Percentiles rank a stretch among this genome's conserved stretches.
These are phyloP conservation scores for Ophiocytium majus DNA, from an alignment of 352 stramenopile genomes.

Conservation along the genomic window DNA sequence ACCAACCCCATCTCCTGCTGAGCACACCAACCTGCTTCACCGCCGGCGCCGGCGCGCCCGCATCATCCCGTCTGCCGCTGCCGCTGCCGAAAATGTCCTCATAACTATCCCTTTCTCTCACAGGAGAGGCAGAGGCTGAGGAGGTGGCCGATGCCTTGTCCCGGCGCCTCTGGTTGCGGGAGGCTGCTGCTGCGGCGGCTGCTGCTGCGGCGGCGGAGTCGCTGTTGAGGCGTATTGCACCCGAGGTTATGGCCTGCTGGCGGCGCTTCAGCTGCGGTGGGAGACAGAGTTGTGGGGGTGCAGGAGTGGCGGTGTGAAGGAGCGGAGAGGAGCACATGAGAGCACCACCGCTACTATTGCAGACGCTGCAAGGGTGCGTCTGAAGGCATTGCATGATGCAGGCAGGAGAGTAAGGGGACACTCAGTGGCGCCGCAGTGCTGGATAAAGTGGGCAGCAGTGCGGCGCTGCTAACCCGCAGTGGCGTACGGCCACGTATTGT, in stretches of 20 bases:
- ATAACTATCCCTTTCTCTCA: too few relatives aligned
- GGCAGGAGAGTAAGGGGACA: too few relatives aligned
- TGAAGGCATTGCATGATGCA: too few relatives aligned
- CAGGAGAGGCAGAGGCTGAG: neutral
- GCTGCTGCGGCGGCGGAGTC: neutral
- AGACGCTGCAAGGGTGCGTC: too few relatives aligned
- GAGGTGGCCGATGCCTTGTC: neutral
- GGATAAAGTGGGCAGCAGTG: too few relatives aligned
- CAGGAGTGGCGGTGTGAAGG: neutral
- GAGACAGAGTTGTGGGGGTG: neutral
- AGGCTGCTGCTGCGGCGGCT: neutral
- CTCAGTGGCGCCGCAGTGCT: too few relatives aligned
- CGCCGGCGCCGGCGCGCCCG: neutral
- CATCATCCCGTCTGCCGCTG: neutral
- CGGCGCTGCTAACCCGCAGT: too few relatives aligned
- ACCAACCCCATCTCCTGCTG: too few relatives aligned
- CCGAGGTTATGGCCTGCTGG: constrained; percentile 42
- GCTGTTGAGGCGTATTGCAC: constrained; percentile 37
- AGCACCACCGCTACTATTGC: too few relatives aligned
- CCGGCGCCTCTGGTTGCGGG: neutral
- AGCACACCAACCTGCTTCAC: constrained; percentile 29
- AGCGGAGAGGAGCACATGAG: too few relatives aligned
- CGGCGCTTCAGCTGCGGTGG: constrained; percentile 39
- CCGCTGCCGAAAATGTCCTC: too few relatives aligned
- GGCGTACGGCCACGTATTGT: too few relatives aligned